phyloP scores from a whole-genome alignment of 2,329 filamentous ascomycete species.

The Talaromyces sp. region DNA sequence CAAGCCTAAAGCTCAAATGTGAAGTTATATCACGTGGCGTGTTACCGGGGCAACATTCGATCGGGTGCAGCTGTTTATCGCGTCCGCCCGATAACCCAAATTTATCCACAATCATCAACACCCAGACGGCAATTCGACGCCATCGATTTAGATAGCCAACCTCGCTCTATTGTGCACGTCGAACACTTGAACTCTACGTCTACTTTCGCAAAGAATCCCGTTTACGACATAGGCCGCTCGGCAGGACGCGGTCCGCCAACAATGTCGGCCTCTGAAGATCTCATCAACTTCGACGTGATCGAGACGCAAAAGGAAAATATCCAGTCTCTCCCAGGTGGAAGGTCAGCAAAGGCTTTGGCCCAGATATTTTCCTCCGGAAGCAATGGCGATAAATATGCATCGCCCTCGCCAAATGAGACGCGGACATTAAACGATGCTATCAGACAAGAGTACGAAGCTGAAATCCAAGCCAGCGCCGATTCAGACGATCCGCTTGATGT shows the following conservation, averaged over 20 bases:
- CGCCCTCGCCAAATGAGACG: conserved; percentile 67
- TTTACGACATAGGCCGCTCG: not conserved
- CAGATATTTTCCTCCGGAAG: conserved; percentile 58
- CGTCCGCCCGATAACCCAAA: not conserved
- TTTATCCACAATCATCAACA: not conserved
- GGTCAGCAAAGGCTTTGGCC: conserved; percentile 84
- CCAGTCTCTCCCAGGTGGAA: conserved; percentile 79
- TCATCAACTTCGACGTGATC: conserved; percentile 76
- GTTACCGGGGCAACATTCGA: conserved; percentile 26
- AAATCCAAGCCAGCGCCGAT: conserved; percentile 72
- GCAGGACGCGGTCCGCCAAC: conserved; percentile 24
- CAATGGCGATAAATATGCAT: conserved; percentile 48
- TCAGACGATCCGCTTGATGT: conserved; percentile 93
- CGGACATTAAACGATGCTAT: conserved; percentile 73
- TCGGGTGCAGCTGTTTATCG: conserved; percentile 28
- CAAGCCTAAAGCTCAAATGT: not conserved
- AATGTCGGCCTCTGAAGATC: conserved; percentile 40
- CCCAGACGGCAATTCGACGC: not conserved
- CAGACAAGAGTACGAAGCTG: conserved; percentile 79
- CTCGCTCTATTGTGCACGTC: not conserved
- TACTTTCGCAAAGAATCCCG: not conserved
- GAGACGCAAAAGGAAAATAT: conserved; percentile 98
- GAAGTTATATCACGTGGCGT: conserved; percentile 21
- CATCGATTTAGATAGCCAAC: not conserved
- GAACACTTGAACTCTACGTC: not conserved